Base-by-base conservation (phyloP, 2,329 filamentous ascomycete genomes). In the Fusarium odoratissimum region DNA sequence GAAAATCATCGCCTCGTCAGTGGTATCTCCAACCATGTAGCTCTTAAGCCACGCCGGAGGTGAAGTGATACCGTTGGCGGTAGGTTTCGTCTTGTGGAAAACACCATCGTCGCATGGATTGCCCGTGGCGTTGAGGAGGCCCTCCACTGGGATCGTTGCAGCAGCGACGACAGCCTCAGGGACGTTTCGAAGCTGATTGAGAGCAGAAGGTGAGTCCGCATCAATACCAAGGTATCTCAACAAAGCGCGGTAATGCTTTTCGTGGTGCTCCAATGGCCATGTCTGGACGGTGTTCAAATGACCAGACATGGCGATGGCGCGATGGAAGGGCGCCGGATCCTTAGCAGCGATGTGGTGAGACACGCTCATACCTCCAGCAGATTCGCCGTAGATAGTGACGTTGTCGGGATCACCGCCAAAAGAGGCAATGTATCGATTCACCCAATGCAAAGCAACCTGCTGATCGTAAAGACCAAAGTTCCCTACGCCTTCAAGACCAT, bases 1-100 rank as follows among this genome's bases (percentile, higher is more conserved):
- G 12, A 72, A 73, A 1, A 73, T 72, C 69, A 70, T 67, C 7
- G 58, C 69, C 9, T 73, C 71, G 16, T 73, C 66, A 5, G 40
- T 19, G 7, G 60, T 61, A 21, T 72, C 66, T 37, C 69, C 69
- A 4, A 73, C 52, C 52, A 72, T 73, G 16, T 70, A 67, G 9
- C 37, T 30, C 41, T 73, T 60, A 4, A 73, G 59, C 69, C 69
- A 73, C 0, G 21, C 21, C 1, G 69, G 69, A 2, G 60, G 69
- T 5, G 65, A 67, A 17, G 38, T 4, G 9, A 73, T 70, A 4
- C 25, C 21, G 30, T 56, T 30, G 6, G 59, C 49, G 0, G 61
- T 41, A 4, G 70, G 68, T 3, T 21, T 48, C 2, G 7, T 17
- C 3, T 28, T 7, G 19, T 72, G 65, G 4, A 72, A 73, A 19